Evolutionary conservation across 148 eudicot species (phyloP), one percentile per base, ranked within the genome.

Genomic region (Vaccinium macrocarpon): DNA sequence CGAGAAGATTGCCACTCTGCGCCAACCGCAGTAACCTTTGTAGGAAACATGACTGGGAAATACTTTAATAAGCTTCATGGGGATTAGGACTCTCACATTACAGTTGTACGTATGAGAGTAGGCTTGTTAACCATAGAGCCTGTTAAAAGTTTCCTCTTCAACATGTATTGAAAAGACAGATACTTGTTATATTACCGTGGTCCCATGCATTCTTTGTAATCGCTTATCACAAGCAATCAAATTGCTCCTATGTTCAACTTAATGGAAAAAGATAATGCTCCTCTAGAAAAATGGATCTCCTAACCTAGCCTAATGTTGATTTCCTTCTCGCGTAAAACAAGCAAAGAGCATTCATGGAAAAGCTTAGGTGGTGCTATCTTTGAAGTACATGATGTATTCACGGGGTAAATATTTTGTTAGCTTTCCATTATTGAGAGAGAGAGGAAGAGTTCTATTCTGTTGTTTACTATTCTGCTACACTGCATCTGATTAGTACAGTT

Each of bases 301-400:
- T 75, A 8, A 48, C 52, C 76, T 35, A 19, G 21, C 23, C 53
- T 10, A n/a, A n/a, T 74, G 50, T 49, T 84, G 72, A 62, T 85
- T 87, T 81, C 75, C 73, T 56, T 56, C 13, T 1, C 73, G 89
- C 96, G 95, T n/a, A 98, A 89, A 78, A 66, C 92, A 92, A 90
- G 98, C 97, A n/a, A n/a, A 55, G 99, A 14, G 97, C 90, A 42
- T 93, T 89, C 90, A 95, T 97, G 99, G 97, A 93, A 92, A 97
- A 95, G 90, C 86, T 97, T 71, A 97, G n/a, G 99, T 10, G 88
- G 85, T 18, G 91, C 92, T 57, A 89, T 97, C 86, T 95, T n/a
- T n/a, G 61, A 97, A 95, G 91, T 97, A 97, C 88, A 87, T 95
- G 68, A 97, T 50, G 97, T 92, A 66, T 85, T 62, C 18, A 51